A percentile compares a stretch with the other conserved stretches of the same genome.
Conservation (phyloP, 1,284 basidiomycete genomes). For the Heterobasidion occidentale region DNA sequence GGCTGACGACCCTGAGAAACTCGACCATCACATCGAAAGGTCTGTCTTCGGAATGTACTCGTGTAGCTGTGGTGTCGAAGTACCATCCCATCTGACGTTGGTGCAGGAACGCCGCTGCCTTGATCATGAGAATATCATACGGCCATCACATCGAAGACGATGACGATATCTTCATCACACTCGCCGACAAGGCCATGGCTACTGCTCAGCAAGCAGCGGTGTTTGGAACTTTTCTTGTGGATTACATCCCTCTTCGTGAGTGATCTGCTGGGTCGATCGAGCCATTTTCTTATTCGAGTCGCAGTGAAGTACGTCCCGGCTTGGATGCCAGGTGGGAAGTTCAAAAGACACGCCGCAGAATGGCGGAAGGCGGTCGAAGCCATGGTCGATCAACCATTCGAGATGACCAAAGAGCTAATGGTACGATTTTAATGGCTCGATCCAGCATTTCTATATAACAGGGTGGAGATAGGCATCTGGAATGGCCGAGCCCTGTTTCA, state of each 20-base stretch:
- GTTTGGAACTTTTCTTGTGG: neutral
- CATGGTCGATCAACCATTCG: neutral
- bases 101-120: too few relatives aligned
- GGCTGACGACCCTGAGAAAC: too few relatives aligned
- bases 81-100: neutral
- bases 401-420: neutral
- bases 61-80: neutral
- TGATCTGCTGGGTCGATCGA: neutral
- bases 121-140: conserved; percentile 52
- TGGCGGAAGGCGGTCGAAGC: neutral
- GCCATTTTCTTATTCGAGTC: too few relatives aligned
- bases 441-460: neutral
- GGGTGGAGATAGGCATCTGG: neutral
- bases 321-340: conserved; percentile 18
- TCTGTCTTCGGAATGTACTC: too few relatives aligned
- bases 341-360: conserved; percentile 17
- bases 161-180: conserved; percentile 48
- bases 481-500: neutral
- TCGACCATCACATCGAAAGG: too few relatives aligned
- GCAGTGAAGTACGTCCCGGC: conserved; percentile 15
- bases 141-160: conserved; percentile 51
- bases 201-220: conserved; percentile 17
- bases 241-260: neutral
- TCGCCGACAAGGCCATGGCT: conserved; percentile 47
- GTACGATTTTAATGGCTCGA: neutral